Percentiles rank a stretch among this genome's conserved stretches.
These are phyloP conservation scores for Aspergillus vadensis DNA, from an alignment of 2,329 filamentous ascomycete genomes.

Conservation along the genomic window DNA sequence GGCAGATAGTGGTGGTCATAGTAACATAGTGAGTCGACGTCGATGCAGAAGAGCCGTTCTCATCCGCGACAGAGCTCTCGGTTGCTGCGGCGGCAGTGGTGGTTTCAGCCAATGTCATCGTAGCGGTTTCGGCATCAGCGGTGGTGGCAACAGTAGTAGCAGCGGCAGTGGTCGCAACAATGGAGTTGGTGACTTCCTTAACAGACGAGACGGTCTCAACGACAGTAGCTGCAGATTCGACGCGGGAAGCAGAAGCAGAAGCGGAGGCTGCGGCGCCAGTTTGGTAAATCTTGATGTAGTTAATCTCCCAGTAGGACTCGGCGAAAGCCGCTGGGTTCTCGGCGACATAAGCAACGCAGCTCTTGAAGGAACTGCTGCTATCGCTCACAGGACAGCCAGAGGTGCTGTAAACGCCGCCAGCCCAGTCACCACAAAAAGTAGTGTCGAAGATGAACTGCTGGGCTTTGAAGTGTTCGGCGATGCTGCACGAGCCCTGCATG, in stretches of 20 bases:
- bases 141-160: not conserved
- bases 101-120: not conserved
- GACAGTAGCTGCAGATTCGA: constrained; percentile 9
- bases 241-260: not conserved
- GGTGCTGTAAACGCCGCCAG: constrained; percentile 53
- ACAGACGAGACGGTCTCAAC: constrained; percentile 8
- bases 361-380: constrained; percentile 62
- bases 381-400: constrained; percentile 58
- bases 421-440: constrained; percentile 60
- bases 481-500: constrained; percentile 46
- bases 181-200: constrained; percentile 1
- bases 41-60: constrained; percentile 4
- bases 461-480: constrained; percentile 43
- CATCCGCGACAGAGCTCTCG: not conserved
- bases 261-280: constrained; percentile 16
- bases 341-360: constrained; percentile 71
- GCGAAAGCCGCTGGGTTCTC: constrained; percentile 69
- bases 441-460: constrained; percentile 53
- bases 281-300: constrained; percentile 67
- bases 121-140: constrained; percentile 1
- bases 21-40: constrained; percentile 17
- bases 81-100: constrained; percentile 3
- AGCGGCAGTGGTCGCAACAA: constrained; percentile 2
- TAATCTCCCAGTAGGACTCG: constrained; percentile 78
- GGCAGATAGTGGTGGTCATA: constrained; percentile 24